Conservation (phyloP, 805 yeast genomes). For the Candida schatavii region DNA sequence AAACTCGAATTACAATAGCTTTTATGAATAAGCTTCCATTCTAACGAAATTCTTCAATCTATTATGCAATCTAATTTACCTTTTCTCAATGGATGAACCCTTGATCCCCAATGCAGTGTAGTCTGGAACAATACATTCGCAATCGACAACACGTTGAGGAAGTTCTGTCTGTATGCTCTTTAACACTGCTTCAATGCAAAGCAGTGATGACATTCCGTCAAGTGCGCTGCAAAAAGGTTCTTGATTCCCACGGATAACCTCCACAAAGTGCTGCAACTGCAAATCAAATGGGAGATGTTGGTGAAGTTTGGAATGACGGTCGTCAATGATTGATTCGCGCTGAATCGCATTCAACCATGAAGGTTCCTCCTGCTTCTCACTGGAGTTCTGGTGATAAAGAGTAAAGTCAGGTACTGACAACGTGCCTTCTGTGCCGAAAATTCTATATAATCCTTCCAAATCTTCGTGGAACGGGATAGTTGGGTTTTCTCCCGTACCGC, state of each 20-base stretch:
- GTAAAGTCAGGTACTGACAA: conserved; percentile 39
- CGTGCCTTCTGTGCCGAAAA: conserved; percentile 39
- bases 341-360: conserved; percentile 9
- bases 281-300: conserved; percentile 31
- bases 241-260: conserved; percentile 27
- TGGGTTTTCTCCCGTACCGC: conserved; percentile 45
- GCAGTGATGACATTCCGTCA: conserved; percentile 36
- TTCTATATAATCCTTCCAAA: conserved; percentile 34
- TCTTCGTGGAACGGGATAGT: conserved; percentile 30
- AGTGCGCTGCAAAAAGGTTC: conserved; percentile 31
- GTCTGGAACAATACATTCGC: conserved; percentile 21
- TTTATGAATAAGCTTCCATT: too few species aligned
- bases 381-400: conserved; percentile 30
- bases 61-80: too few species aligned
- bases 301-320: conserved; percentile 5
- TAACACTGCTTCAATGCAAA: conserved; percentile 35
- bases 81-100: too few species aligned
- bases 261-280: conserved; percentile 37
- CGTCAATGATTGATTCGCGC: conserved; percentile 9
- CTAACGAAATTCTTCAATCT: too few species aligned
- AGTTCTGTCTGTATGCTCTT: conserved; percentile 31
- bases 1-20: too few species aligned
- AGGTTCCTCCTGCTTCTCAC: conserved; percentile 3
- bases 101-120: conserved; percentile 13
- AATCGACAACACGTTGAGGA: conserved; percentile 27